phyloP scores from a whole-genome alignment of 2,329 filamentous ascomycete species.

The Tolypocladium tropicale region DNA sequence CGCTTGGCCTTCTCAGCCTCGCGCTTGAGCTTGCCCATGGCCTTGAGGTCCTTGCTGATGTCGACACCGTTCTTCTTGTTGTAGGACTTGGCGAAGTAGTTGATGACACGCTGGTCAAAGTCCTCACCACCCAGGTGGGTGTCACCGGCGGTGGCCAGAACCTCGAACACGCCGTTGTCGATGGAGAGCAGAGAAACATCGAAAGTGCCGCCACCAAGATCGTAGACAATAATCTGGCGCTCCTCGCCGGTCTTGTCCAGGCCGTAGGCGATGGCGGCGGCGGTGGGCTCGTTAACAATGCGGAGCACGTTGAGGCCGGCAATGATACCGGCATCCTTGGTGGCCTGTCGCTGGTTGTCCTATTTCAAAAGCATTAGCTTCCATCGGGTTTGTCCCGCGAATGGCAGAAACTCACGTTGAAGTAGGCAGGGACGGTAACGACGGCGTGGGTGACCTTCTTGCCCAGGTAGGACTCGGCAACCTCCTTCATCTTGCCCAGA shows the following conservation, averaged over 20 bases:
- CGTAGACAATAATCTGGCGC: conserved; percentile 85
- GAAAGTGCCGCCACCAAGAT: conserved; percentile 89
- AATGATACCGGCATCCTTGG: conserved; percentile 88
- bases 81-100: conserved; percentile 92
- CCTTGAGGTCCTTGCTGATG: conserved; percentile 88
- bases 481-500: conserved; percentile 76
- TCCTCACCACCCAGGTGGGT: conserved; percentile 97
- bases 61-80: conserved; percentile 97
- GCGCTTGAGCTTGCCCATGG: conserved; percentile 99
- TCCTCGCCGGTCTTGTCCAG: conserved; percentile 78
- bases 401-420: conserved; percentile 49
- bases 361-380: conserved; percentile 15
- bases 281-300: conserved; percentile 94
- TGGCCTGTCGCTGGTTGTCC: conserved; percentile 92
- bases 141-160: conserved; percentile 89
- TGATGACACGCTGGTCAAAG: conserved; percentile 96
- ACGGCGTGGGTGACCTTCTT: conserved; percentile 81
- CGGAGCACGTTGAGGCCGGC: conserved; percentile 91
- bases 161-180: conserved; percentile 88
- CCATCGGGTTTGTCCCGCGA: neutral
- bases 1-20: conserved; percentile 99
- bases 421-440: conserved; percentile 93
- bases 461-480: conserved; percentile 68
- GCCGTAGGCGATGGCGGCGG: conserved; percentile 89
- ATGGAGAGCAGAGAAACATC: conserved; percentile 91